Base-by-base conservation (phyloP, 2,329 filamentous ascomycete genomes). In the Colletotrichum sp. region DNA sequence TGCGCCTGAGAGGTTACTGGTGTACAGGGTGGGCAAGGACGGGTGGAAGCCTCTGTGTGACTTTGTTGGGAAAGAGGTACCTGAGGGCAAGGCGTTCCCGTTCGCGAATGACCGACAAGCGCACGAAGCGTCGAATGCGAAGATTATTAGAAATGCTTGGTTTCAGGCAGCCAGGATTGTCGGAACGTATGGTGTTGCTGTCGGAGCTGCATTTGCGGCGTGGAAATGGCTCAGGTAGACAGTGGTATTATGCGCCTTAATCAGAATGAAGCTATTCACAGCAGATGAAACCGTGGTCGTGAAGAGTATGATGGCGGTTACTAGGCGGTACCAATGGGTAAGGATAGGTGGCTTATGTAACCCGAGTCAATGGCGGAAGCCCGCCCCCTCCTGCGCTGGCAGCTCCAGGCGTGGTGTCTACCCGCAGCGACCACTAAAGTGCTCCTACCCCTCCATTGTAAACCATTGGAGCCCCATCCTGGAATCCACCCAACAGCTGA, bases 11-110 rank as follows among this genome's bases (percentile, higher is more conserved):
- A 58, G 69, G 30, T 60, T 78, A n/a, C 70, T 77, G 21, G 65
- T 76, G 18, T 73, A 77, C 52, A 60, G 55, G 15, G 38, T 71
- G 6, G 70, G 74, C 12, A 67, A 83, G 66, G 83, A 87, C 43
- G 86, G 85, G 1, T 89, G 87, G 87, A 82, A 80, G 43, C 84
- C 85, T 12, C 79, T 89, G 28, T 88, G 87, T 76, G 76, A 81
- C 71, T 87, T 87, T 66, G 66, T 87, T 55, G 83, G 80, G 0
- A 84, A 83, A 43, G 78, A 81, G 8, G 78, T 84, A 5, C 84
- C 85, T 2, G 72, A 80, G 21, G 78, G 76, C 7, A 76, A 79
- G 48, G 76, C 81, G 3, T 87, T 87, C 77, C 82, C 84, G 3
- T 76, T 78, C 26, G 67, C 78, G 9, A 85, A 86, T 75, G 81